phyloP scores from a whole-genome alignment of 164 flowering plant genomes.

The Aristolochia fimbriata region DNA sequence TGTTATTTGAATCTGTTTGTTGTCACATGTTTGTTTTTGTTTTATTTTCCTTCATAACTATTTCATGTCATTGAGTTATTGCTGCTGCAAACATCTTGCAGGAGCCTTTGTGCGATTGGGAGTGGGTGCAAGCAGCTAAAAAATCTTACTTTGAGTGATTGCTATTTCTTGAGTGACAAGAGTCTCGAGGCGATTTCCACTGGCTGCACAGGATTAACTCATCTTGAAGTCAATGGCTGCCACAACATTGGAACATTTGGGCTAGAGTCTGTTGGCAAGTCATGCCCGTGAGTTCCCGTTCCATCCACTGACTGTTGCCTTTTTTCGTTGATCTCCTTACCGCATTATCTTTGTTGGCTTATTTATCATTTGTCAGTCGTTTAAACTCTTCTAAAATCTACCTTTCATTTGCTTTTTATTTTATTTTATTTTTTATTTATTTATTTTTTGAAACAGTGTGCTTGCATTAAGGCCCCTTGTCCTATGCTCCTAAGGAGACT shows the following conservation, averaged over 20 bases:
- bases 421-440: too few relatives aligned
- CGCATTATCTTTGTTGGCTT: too few relatives aligned
- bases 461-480: too few relatives aligned
- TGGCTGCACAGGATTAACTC: conserved; percentile 72
- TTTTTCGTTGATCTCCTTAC: too few relatives aligned
- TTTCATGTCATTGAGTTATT: neutral
- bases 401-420: too few relatives aligned
- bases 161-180: conserved; percentile 69
- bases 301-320: too few relatives aligned
- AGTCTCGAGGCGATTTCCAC: conserved; percentile 71
- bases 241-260: conserved; percentile 80
- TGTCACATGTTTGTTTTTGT: too few relatives aligned
- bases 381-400: neutral
- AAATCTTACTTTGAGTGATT: conserved; percentile 67
- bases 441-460: too few relatives aligned
- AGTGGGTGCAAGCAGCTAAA: conserved; percentile 74
- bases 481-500: too few relatives aligned
- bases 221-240: conserved; percentile 91
- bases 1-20: too few relatives aligned
- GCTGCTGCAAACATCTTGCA: conserved; percentile 20
- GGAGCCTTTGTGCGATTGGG: conserved; percentile 76
- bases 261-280: conserved; percentile 68
- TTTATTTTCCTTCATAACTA: too few relatives aligned
- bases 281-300: conserved; percentile 50
- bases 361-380: neutral